Conservation (phyloP, 2,329 filamentous ascomycete genomes). For the Penicillium sp. region DNA sequence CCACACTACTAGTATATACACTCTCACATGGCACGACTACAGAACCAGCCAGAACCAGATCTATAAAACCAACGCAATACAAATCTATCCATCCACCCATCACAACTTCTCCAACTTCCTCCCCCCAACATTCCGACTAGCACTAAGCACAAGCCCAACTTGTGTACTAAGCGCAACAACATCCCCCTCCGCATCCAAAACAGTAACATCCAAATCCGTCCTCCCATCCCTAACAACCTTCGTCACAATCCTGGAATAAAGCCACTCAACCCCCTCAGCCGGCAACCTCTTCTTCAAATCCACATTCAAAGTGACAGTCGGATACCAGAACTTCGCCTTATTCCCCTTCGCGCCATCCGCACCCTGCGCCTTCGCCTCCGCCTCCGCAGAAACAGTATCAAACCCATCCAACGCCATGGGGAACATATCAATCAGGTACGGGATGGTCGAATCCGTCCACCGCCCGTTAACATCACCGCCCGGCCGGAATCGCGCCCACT, state of each 20-base stretch:
- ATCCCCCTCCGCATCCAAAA: conserved; percentile 67
- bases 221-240: conserved; percentile 73
- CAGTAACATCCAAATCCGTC: conserved; percentile 73
- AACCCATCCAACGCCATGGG: conserved; percentile 65
- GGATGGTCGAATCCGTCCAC: conserved; percentile 68
- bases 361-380: conserved; percentile 33
- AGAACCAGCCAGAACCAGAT: too few relatives aligned
- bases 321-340: conserved; percentile 69
- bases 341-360: conserved; percentile 27
- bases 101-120: conserved; percentile 39
- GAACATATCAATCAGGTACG: conserved; percentile 70
- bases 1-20: too few relatives aligned
- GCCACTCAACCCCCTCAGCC: conserved; percentile 70
- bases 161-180: conserved; percentile 71
- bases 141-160: conserved; percentile 65
- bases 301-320: conserved; percentile 74
- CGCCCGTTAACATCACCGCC: conserved; percentile 50
- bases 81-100: conserved; percentile 1
- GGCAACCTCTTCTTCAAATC: conserved; percentile 77
- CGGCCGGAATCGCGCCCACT: conserved; percentile 69
- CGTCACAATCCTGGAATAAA: conserved; percentile 67
- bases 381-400: conserved; percentile 35
- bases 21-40: too few relatives aligned
- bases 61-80: too few relatives aligned
- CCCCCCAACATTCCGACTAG: conserved; percentile 65